Evolutionary conservation across 192 early-diverging fungal genomes (phyloP).

Genomic region (Backusella psychrophila): DNA sequence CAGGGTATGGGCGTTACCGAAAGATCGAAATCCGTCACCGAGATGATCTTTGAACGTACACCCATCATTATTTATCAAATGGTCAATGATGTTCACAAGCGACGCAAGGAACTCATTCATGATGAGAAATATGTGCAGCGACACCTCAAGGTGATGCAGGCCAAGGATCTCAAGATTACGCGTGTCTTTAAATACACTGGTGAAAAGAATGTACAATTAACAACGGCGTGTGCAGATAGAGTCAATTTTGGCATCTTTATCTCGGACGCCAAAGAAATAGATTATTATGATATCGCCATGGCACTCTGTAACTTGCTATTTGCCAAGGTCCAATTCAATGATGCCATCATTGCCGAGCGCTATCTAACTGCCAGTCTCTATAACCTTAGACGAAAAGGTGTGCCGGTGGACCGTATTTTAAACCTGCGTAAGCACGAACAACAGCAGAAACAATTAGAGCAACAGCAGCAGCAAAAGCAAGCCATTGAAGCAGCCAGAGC

Average conservation of each 20-base stretch:
- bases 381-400: constrained; percentile 65
- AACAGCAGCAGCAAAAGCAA: background rate
- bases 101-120: constrained; percentile 41
- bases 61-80: constrained; percentile 63
- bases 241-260: constrained; percentile 40
- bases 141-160: constrained; percentile 57
- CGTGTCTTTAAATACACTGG: constrained; percentile 40
- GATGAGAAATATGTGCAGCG: constrained; percentile 56
- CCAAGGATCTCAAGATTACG: constrained; percentile 60
- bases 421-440: constrained; percentile 41
- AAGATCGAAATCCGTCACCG: constrained; percentile 51
- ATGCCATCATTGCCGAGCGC: constrained; percentile 73
- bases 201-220: constrained; percentile 47
- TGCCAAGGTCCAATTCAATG: constrained; percentile 67
- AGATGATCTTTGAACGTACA: constrained; percentile 70
- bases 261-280: constrained; percentile 50
- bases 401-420: constrained; percentile 56
- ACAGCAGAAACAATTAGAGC: background rate
- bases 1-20: constrained; percentile 47
- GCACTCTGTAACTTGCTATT: constrained; percentile 69
- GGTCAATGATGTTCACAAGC: constrained; percentile 54
- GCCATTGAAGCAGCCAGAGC: background rate
- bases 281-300: constrained; percentile 81
- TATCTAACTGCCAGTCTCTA: constrained; percentile 68
- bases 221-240: constrained; percentile 59